phyloP scores from a whole-genome alignment of 73 alveolate species.

The Stentor roeselii region DNA sequence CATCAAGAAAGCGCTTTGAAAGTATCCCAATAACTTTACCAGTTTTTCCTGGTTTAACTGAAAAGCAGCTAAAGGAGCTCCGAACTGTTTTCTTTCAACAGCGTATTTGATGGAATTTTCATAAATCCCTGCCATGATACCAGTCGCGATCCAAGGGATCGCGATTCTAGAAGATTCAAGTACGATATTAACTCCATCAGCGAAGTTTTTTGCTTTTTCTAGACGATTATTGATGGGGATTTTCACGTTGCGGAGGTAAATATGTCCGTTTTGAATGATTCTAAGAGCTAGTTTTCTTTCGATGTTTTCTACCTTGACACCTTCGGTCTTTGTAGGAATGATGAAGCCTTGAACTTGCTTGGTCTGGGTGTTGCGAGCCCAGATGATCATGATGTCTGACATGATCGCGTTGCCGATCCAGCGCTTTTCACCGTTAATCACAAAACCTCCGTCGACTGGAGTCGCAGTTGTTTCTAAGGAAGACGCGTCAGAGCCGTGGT shows the following conservation, averaged over 20 bases:
- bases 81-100: slow-evolving; percentile 36
- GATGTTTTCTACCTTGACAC: slow-evolving; percentile 38
- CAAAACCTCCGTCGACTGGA: slow-evolving; percentile 52
- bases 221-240: slow-evolving; percentile 54
- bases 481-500: slow-evolving; percentile 63
- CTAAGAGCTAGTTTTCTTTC: slow-evolving; percentile 45
- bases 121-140: slow-evolving; percentile 66
- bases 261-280: slow-evolving; percentile 49
- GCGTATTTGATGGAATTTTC: slow-evolving; percentile 41
- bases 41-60: slow-evolving; percentile 37
- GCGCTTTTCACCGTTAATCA: slow-evolving; percentile 55
- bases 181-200: slow-evolving; percentile 67
- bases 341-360: slow-evolving; percentile 48
- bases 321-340: slow-evolving; percentile 41
- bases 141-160: slow-evolving; percentile 76
- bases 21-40: slow-evolving; percentile 22
- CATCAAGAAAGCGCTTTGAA: slow-evolving; percentile 45
- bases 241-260: slow-evolving; percentile 40
- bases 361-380: slow-evolving; percentile 55
- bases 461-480: slow-evolving; percentile 52
- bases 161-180: slow-evolving; percentile 64
- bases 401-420: slow-evolving; percentile 66
- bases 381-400: slow-evolving; percentile 46
- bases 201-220: slow-evolving; percentile 60
- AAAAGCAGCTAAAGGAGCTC: slow-evolving; percentile 41